phyloP scores from a whole-genome alignment of 2,329 filamentous ascomycete species.

The Fusarium sp. region DNA sequence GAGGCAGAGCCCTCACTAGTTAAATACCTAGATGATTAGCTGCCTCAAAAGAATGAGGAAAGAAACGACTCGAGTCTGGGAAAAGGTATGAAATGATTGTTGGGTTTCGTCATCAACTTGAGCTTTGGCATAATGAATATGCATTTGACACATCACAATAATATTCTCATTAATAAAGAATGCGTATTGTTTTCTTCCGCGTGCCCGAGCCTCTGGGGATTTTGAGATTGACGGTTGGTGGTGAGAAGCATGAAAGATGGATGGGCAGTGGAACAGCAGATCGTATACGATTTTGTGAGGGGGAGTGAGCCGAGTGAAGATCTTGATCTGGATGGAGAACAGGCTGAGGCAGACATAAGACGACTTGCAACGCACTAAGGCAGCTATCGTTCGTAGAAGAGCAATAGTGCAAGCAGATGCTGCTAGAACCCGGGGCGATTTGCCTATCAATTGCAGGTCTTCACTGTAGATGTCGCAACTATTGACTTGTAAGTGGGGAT shows the following conservation, averaged over 20 bases:
- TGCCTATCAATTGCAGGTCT: constrained; percentile 2
- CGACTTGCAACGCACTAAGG: constrained; percentile 23
- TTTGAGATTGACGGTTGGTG: constrained; percentile 9
- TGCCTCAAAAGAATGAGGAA: background rate
- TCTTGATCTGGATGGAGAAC: constrained; percentile 17
- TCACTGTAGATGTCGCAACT: constrained; percentile 5
- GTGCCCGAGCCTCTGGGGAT: background rate
- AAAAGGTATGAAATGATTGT: background rate
- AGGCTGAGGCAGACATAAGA: constrained; percentile 28
- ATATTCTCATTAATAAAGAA: background rate
- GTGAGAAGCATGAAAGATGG: constrained; percentile 15
- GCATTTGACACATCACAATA: background rate
- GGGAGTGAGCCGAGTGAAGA: constrained; percentile 33
- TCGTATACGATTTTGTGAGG: constrained; percentile 8
- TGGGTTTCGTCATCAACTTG: background rate
- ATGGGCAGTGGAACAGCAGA: constrained; percentile 10
- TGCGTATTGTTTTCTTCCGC: background rate
- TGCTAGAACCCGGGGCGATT: background rate
- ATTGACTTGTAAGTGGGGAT: constrained; percentile 18
- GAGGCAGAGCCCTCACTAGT: background rate
- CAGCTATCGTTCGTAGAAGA: constrained; percentile 3
- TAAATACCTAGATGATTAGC: background rate
- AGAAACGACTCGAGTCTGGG: background rate
- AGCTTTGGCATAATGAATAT: background rate
- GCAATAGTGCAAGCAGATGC: constrained; percentile 7